A percentile compares a stretch with the other conserved stretches of the same genome.
phyloP scores from a whole-genome alignment of 441 rosid species.

The Viola pubescens region DNA sequence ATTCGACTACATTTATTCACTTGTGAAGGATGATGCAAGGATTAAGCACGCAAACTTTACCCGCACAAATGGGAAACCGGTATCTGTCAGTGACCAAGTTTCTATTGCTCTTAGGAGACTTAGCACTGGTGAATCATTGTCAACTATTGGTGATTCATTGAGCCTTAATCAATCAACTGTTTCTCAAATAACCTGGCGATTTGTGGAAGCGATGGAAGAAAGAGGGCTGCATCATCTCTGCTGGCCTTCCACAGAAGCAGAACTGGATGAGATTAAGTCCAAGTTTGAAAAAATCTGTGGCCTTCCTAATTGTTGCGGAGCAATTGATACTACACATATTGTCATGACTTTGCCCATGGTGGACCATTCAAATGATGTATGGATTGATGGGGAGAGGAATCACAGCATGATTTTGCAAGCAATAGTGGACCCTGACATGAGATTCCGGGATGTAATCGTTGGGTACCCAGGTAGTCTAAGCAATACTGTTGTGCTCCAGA shows the following conservation, averaged over 20 bases:
- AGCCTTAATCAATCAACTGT: conserved; percentile 82
- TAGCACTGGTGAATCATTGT: conserved; percentile 79
- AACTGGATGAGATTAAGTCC: conserved; percentile 47
- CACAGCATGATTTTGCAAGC: conserved; percentile 87
- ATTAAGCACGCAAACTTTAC: conserved; percentile 49
- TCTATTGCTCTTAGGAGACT: conserved; percentile 88
- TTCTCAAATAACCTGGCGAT: conserved; percentile 88
- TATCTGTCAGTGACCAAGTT: conserved; percentile 64
- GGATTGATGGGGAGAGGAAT: conserved; percentile 70
- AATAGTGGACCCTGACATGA: conserved; percentile 73
- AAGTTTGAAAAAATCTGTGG: conserved; percentile 70
- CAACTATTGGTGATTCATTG: conserved; percentile 58
- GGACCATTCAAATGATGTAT: conserved; percentile 52
- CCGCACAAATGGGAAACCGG: conserved; percentile 46
- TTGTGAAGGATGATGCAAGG: conserved; percentile 56
- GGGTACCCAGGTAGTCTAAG: conserved; percentile 89
- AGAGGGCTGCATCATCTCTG: conserved; percentile 60
- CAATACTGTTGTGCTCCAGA: conserved; percentile 54
- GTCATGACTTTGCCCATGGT: conserved; percentile 67
- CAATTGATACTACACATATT: conserved; percentile 66
- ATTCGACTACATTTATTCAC: conserved; percentile 65
- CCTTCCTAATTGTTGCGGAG: conserved; percentile 82
- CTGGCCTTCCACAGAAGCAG: conserved; percentile 61
- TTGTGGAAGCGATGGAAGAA: conserved; percentile 89
- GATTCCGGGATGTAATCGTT: conserved; percentile 61